Evolutionary conservation across 352 stramenopile genomes (phyloP).

Genomic region (Globisporangium recalcitrans): DNA sequence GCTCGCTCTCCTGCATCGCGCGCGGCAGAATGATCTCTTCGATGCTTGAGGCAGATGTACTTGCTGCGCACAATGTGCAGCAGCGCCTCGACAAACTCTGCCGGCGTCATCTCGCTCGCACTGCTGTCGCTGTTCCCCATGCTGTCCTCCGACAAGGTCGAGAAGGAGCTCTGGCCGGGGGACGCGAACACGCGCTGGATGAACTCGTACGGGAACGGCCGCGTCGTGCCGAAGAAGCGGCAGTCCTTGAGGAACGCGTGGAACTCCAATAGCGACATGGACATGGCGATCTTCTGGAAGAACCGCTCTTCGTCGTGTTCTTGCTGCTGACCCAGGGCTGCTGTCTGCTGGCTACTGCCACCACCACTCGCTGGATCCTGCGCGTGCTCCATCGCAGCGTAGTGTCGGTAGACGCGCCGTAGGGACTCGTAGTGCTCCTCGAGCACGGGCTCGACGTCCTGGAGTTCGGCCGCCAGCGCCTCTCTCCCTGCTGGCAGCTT

Average conservation of each 20-base stretch:
- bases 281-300: slow-evolving; percentile 59
- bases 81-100: slow-evolving; percentile 64
- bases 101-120: slow-evolving; percentile 50
- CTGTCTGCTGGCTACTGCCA: not conserved
- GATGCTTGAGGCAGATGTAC: slow-evolving; percentile 29
- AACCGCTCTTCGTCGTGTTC: slow-evolving; percentile 43
- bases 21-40: slow-evolving; percentile 48
- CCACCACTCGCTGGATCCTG: not conserved
- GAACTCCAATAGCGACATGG: slow-evolving; percentile 66
- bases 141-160: not conserved
- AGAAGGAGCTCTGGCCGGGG: not conserved
- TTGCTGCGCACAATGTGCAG: slow-evolving; percentile 46
- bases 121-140: slow-evolving; percentile 7
- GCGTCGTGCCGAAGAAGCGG: slow-evolving; percentile 43
- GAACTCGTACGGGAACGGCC: slow-evolving; percentile 54
- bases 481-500: slow-evolving; percentile 14
- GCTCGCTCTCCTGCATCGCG: slow-evolving; percentile 50
- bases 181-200: slow-evolving; percentile 44
- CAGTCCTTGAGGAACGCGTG: slow-evolving; percentile 65
- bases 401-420: slow-evolving; percentile 49
- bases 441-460: slow-evolving; percentile 35
- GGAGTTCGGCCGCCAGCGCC: slow-evolving; percentile 26
- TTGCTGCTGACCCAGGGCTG: not conserved
- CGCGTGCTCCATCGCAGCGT: slow-evolving; percentile 43
- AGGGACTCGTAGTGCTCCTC: slow-evolving; percentile 38